Percentiles rank a stretch among this genome's conserved stretches.
These are phyloP conservation scores for Russula earlei DNA, from an alignment of 768 basidiomycete genomes.

Conservation along the genomic window DNA sequence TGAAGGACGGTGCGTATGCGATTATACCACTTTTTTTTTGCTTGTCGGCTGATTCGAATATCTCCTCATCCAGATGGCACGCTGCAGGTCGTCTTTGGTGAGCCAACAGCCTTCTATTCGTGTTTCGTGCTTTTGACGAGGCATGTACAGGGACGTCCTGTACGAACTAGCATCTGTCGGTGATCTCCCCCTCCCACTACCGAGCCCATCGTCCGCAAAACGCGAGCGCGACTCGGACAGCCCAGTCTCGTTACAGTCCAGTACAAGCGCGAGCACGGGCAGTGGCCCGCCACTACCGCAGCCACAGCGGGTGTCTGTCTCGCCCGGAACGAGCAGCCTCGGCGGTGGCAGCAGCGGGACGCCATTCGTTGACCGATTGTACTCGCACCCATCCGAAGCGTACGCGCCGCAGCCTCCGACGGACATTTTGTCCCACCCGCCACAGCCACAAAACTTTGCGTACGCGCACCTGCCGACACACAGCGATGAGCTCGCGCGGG, in stretches of 20 bases:
- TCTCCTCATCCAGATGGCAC: slow-evolving; percentile 32
- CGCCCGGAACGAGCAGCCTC: slow-evolving; percentile 10
- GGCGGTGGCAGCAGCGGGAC: too few relatives aligned
- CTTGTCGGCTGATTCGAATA: not conserved
- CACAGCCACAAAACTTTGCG: slow-evolving; percentile 5
- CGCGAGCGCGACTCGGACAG: slow-evolving; percentile 55
- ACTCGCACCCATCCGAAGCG: slow-evolving; percentile 3
- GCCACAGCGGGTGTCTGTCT: slow-evolving; percentile 3
- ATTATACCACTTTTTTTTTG: not conserved
- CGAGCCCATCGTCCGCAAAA: slow-evolving; percentile 44
- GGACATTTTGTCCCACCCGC: not conserved
- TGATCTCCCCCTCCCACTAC: slow-evolving; percentile 55
- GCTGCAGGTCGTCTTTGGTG: slow-evolving; percentile 42
- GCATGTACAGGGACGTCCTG: slow-evolving; percentile 49
- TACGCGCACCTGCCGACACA: slow-evolving; percentile 14
- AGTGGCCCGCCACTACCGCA: not conserved
- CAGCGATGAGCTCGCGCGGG: slow-evolving; percentile 16
- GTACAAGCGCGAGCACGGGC: not conserved
- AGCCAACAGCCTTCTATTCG: slow-evolving; percentile 16
- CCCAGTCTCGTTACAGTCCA: slow-evolving; percentile 23
- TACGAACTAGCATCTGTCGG: slow-evolving; percentile 66
- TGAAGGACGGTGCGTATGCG: slow-evolving; percentile 8
- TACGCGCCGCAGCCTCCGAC: not conserved
- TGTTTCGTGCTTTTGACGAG: not conserved
- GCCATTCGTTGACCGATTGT: slow-evolving; percentile 5